Base-by-base conservation (phyloP, 352 stramenopile species). In the Globisporangium emineosum region DNA sequence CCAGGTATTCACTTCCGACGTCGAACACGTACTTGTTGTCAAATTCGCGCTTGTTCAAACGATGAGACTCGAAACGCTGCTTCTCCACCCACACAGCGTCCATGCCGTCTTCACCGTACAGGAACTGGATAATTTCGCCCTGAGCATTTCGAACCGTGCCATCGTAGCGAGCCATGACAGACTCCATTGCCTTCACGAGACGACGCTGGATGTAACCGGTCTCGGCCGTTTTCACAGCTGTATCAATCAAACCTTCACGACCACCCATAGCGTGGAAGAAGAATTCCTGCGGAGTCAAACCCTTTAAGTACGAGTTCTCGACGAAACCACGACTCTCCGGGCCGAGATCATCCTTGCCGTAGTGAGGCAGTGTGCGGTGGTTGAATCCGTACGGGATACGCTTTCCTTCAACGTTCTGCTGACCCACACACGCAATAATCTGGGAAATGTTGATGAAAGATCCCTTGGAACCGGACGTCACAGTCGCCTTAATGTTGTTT, bases 391-490 rank as follows among this genome's bases (percentile, higher is more conserved):
- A 98, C 27, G 94, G 95, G 71, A 99, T 99, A 67, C 97, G 92
- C 76, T 98, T 98, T 59, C 97, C 93, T 91, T 98, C 95, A 49
- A 99, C 96, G 75, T 99, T 99, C 73, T 99, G 97, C 68, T 99
- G 97, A 69, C 97, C 97, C 30, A 99, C 96, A 78, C 96, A 99
- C 64, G 97, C 97, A 84, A 99, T 99, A 90, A 99, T 99, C 83
- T 99, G 98, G 45, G 97, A 99, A 70, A 99, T 99, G 77, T 99
- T 99, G 72, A 99, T 99, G 72, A 98, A 98, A 12, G 91, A 98
- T 62, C 98, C 98, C 88, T 99, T 99, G 42, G 94, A 99, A 60
- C 98, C 98, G n/a, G 96, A 97, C 54, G 93, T 98, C 56, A 99
- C 97, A 73, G 98, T 99, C 59, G 96, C 97, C 81, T 99, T 99